Base-by-base conservation (phyloP, 2,329 filamentous ascomycete genomes). In the Fusarium sp. region DNA sequence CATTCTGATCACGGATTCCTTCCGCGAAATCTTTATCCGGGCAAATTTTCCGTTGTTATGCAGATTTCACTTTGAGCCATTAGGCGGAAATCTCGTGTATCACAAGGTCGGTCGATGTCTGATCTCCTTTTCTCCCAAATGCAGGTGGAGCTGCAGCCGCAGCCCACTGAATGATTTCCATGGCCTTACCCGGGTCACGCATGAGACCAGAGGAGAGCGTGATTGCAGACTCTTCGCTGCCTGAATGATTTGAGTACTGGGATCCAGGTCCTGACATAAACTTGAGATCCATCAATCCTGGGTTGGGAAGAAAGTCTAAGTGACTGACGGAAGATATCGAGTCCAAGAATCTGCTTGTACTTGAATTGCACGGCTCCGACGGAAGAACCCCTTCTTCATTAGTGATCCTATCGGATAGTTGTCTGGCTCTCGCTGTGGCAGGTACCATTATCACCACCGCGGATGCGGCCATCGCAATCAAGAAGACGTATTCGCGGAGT, bases 191-290 rank as follows among this genome's bases (percentile, higher is more conserved):
- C 24, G 59, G 55, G 24, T 61, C 63, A 54, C 44, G 40, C 22
- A 30, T 47, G 20, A 55, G 30, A 37, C 56, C 47, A 22, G 52
- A 68, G 25, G 58, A 61, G 30, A 71, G 49, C 8, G 64, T 48
- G 30, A 69, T 51, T 12, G 20, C 37, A n/a, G 57, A 64, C 20
- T 47, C 68, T 40, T 68, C 61, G 40, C 63, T 44, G 29, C 34
- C 27, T 45, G 68, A 54, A 44, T 29, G 27, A 7, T 32, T 49
- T n/a, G 55, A 65, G 30, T 53, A 41, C 27, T 61, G 46, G 18
- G 52, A 69, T 51, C 54, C 54, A 12, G 47, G 63, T 42, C 67
- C 68, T 34, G 67, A 12, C 67, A 70, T 70, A 27, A 54, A 40
- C 27, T 64, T 63, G 30, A 68, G 67, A 20, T 48, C 18, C 62